These are phyloP conservation scores for Puccinia coronata DNA, from an alignment of 1,284 basidiomycete species.

Conservation along the genomic window DNA sequence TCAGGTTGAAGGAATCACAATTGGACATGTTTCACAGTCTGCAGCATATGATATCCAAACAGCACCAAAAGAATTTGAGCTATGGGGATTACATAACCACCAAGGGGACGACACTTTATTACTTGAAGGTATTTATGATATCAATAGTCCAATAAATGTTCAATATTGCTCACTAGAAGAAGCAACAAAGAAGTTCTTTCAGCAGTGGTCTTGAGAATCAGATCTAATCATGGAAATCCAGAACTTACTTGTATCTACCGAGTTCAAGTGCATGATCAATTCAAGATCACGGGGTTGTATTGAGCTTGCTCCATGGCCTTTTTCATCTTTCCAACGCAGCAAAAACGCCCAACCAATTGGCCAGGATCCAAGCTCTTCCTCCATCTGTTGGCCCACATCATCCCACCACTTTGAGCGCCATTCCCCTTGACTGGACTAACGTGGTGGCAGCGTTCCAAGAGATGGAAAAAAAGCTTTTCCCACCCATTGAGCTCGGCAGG, in stretches of 20 bases:
- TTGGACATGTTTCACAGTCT: background rate
- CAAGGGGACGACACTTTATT: background rate
- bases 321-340: too few relatives aligned
- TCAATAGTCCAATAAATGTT: background rate
- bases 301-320: too few relatives aligned
- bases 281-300: too few relatives aligned
- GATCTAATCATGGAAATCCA: slow-evolving; percentile 17
- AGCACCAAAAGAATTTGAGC: slow-evolving; percentile 27
- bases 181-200: background rate
- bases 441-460: too few relatives aligned
- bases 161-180: background rate
- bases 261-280: background rate
- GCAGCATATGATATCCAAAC: slow-evolving; percentile 12
- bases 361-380: too few relatives aligned
- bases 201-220: slow-evolving; percentile 22
- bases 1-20: background rate
- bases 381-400: too few relatives aligned
- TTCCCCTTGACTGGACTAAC: too few relatives aligned
- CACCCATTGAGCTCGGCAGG: too few relatives aligned
- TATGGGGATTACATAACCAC: slow-evolving; percentile 2
- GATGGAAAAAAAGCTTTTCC: too few relatives aligned
- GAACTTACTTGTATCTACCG: slow-evolving; percentile 8
- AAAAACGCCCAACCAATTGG: too few relatives aligned
- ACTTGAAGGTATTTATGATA: background rate
- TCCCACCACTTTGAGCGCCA: too few relatives aligned